Conservation (phyloP, 768 basidiomycete species). For the Amanita polypyramis region DNA sequence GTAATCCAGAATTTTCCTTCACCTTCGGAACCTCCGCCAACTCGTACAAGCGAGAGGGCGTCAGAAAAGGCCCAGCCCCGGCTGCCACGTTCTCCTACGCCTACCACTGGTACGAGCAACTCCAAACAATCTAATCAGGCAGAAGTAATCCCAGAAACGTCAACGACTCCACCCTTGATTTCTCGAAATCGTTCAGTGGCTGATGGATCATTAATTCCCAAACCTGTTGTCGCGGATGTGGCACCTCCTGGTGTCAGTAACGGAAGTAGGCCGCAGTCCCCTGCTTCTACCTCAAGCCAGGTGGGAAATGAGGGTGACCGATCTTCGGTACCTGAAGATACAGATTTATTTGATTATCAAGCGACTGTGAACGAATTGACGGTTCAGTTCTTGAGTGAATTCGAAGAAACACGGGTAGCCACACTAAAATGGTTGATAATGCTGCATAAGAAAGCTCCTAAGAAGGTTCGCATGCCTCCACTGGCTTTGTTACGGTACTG, state of each 20-base stretch:
- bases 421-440: constrained; percentile 97
- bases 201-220: constrained; percentile 30
- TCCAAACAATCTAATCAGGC: constrained; percentile 15
- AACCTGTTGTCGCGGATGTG: constrained; percentile 19
- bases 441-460: constrained; percentile 96
- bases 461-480: constrained; percentile 48
- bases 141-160: background rate
- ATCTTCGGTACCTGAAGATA: constrained; percentile 30
- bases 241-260: constrained; percentile 20
- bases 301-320: constrained; percentile 24
- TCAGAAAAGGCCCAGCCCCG: constrained; percentile 20
- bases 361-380: constrained; percentile 89
- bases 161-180: constrained; percentile 1
- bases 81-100: constrained; percentile 47
- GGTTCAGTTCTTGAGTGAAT: constrained; percentile 90
- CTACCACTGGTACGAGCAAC: constrained; percentile 17
- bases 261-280: constrained; percentile 55
- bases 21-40: constrained; percentile 40
- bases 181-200: constrained; percentile 12
- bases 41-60: constrained; percentile 19
- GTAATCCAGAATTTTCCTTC: constrained; percentile 83
- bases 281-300: constrained; percentile 36
- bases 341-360: constrained; percentile 84
- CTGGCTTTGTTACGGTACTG: background rate
- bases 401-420: constrained; percentile 91